A percentile compares a stretch with the other conserved stretches of the same genome.
phyloP scores from a whole-genome alignment of 331 rosid species.

The Dryas integrifolia region DNA sequence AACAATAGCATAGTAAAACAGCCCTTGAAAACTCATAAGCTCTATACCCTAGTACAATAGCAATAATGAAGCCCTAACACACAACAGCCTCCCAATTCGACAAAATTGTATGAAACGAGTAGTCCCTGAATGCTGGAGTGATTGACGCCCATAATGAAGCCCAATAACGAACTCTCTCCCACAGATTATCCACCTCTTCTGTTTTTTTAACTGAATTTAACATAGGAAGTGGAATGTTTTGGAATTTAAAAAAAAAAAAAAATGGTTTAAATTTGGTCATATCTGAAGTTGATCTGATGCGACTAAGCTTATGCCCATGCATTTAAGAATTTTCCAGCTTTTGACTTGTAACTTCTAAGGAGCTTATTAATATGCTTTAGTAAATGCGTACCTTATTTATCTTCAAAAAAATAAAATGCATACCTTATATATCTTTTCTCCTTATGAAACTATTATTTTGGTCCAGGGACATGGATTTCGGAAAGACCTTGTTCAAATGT shows the following conservation, averaged over 20 bases:
- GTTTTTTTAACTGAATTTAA: too few relatives aligned
- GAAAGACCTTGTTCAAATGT: conserved; percentile 58
- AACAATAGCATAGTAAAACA: too few relatives aligned
- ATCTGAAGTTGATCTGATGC: not conserved
- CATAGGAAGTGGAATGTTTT: too few relatives aligned
- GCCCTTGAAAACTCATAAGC: too few relatives aligned
- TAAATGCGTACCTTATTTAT: not conserved
- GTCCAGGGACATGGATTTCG: conserved; percentile 84
- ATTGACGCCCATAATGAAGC: too few relatives aligned
- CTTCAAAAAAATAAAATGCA: not conserved
- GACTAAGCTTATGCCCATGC: not conserved
- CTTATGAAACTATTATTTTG: conserved; percentile 27
- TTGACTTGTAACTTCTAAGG: not conserved
- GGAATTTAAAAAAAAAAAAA: not conserved
- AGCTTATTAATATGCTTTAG: not conserved
- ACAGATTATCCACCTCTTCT: too few relatives aligned
- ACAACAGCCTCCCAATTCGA: too few relatives aligned
- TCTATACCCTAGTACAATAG: too few relatives aligned
- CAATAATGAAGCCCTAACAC: too few relatives aligned
- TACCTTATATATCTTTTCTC: not conserved
- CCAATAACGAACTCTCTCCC: too few relatives aligned
- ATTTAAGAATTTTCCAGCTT: not conserved
- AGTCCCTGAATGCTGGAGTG: too few relatives aligned
- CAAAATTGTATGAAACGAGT: too few relatives aligned
- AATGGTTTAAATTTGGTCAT: not conserved